phyloP scores from a whole-genome alignment of 2,329 filamentous ascomycete genomes.

The Neofusicoccum sp. region DNA sequence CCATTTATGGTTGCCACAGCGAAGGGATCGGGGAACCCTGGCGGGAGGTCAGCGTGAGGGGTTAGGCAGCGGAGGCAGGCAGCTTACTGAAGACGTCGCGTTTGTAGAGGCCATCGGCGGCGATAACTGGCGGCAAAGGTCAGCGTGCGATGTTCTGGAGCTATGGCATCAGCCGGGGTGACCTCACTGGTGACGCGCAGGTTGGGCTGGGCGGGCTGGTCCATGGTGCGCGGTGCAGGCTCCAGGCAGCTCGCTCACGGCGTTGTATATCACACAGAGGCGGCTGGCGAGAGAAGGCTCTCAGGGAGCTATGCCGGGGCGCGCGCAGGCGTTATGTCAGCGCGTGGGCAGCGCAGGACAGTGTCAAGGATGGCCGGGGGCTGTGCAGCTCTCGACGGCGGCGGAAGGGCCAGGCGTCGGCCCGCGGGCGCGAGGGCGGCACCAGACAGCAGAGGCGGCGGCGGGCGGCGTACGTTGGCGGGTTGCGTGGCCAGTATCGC shows the following conservation, averaged over 20 bases:
- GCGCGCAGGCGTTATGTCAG: constrained; percentile 23
- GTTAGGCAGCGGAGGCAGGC: constrained; percentile 42
- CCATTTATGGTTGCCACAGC: constrained; percentile 96
- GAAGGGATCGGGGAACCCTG: constrained; percentile 97
- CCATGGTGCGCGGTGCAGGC: constrained; percentile 38
- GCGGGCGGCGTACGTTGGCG: constrained; percentile 10
- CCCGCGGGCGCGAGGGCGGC: constrained; percentile 13
- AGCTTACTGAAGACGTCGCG: constrained; percentile 92
- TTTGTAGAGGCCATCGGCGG: constrained; percentile 97
- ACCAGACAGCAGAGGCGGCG: neutral
- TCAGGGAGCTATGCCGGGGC: constrained; percentile 14
- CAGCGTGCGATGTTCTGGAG: constrained; percentile 26
- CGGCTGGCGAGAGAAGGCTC: neutral
- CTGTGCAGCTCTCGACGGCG: constrained; percentile 21
- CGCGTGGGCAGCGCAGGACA: constrained; percentile 20
- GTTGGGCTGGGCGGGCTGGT: constrained; percentile 66
- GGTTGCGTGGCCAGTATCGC: constrained; percentile 19
- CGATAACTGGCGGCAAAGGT: constrained; percentile 74
- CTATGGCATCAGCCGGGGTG: constrained; percentile 22
- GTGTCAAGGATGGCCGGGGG: constrained; percentile 23
- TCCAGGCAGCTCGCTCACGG: neutral
- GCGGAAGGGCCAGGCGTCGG: constrained; percentile 21
- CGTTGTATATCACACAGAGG: neutral
- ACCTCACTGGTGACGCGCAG: constrained; percentile 86
- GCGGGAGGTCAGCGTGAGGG: constrained; percentile 34